Evolutionary conservation across 169 alveolate genomes (phyloP).

Genomic region (Toxoplasma gondii): DNA sequence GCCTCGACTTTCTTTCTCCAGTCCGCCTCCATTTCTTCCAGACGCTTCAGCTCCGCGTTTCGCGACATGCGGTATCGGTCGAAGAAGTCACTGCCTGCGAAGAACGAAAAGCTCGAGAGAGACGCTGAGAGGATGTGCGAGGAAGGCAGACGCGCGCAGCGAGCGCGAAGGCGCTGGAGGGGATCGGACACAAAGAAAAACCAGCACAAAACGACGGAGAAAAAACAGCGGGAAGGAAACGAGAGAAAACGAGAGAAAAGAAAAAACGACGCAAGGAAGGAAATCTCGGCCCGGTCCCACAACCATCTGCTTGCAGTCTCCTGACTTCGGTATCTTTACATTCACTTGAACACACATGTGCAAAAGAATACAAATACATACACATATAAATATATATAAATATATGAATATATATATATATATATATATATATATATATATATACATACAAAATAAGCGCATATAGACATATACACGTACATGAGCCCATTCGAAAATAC

Average conservation of each 20-base stretch:
- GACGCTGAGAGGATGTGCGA: neutral
- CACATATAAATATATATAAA: neutral
- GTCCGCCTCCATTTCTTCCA: slow-evolving; percentile 44
- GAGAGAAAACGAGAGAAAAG: too few species aligned
- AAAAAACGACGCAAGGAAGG: too few species aligned
- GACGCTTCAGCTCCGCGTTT: slow-evolving; percentile 40
- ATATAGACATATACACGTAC: neutral
- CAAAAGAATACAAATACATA: neutral
- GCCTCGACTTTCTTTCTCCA: slow-evolving; percentile 15
- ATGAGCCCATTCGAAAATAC: neutral
- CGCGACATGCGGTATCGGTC: slow-evolving; percentile 21
- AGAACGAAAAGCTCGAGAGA: too few species aligned
- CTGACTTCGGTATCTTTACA: neutral
- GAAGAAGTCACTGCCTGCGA: slow-evolving; percentile 52
- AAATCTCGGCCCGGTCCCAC: too few species aligned
- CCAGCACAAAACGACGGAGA: too few species aligned
- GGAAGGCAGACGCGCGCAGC: neutral
- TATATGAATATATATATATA: neutral
- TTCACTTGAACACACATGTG: neutral
- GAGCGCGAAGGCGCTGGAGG: too few species aligned
- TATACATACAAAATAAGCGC: neutral
- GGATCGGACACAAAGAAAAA: too few species aligned
- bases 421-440: neutral
- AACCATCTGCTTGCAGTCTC: too few species aligned
- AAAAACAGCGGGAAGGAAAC: too few species aligned